Conservation (phyloP, 345 rosid genomes). For the Rhodamnia argentea region DNA sequence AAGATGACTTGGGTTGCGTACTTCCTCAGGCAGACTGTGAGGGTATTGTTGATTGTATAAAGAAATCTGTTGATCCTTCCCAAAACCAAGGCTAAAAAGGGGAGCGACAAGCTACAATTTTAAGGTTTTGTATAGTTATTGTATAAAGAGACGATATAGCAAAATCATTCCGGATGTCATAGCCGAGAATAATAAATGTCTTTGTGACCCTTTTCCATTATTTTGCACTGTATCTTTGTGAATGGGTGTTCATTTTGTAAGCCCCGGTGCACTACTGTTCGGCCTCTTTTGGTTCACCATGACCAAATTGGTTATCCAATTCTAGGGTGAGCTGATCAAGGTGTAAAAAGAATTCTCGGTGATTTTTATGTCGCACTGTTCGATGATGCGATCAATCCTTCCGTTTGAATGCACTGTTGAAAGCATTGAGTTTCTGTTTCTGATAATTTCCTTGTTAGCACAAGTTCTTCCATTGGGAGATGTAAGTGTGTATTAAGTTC, state of each 20-base stretch:
- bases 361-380: not conserved
- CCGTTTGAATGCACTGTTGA: not conserved
- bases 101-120: not conserved
- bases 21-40: constrained; percentile 57
- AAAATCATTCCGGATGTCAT: not conserved
- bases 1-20: constrained; percentile 32
- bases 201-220: not conserved
- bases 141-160: not conserved
- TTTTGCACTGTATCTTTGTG: not conserved
- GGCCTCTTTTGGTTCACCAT: accelerated
- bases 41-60: constrained; percentile 81
- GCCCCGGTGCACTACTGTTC: not conserved
- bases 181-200: not conserved
- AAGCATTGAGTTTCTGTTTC: not conserved
- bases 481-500: not conserved
- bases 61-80: constrained; percentile 42
- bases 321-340: not conserved
- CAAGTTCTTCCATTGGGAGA: not conserved
- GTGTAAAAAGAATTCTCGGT: not conserved
- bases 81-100: not conserved
- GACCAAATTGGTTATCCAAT: not conserved
- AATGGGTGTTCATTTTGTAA: not conserved
- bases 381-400: not conserved
- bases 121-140: not conserved
- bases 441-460: not conserved